A percentile compares a stretch with the other conserved stretches of the same genome.
These are phyloP conservation scores for Stenogyne calaminthoides DNA, from an alignment of 305 asterid species.

Conservation along the genomic window DNA sequence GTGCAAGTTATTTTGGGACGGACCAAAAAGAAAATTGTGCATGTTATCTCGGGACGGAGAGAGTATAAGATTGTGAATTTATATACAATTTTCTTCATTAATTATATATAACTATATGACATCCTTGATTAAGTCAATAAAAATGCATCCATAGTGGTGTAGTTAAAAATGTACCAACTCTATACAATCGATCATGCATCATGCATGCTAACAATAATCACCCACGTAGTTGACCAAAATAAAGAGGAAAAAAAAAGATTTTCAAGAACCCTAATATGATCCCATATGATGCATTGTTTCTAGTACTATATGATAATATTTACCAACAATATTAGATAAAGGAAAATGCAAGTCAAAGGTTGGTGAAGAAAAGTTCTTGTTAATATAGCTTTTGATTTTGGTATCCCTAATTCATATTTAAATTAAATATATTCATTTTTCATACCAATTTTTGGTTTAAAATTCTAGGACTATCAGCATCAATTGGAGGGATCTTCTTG, in stretches of 20 bases:
- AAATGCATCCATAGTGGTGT: slow-evolving; percentile 13
- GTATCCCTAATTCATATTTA: slow-evolving; percentile 35
- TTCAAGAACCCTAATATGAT: slow-evolving; percentile 29
- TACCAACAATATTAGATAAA: slow-evolving; percentile 24
- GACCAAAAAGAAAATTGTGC: too few species aligned
- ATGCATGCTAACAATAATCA: neutral
- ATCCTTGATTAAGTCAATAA: too few species aligned
- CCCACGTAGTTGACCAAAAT: slow-evolving; percentile 43
- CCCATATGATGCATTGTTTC: slow-evolving; percentile 40
- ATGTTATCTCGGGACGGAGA: too few species aligned
- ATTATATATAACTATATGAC: too few species aligned
- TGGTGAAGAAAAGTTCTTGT: neutral
- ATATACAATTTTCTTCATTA: too few species aligned
- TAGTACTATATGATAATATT: slow-evolving; percentile 30
- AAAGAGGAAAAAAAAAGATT: slow-evolving; percentile 37
- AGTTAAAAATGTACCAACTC: slow-evolving; percentile 31
- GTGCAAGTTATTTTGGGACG: too few species aligned
- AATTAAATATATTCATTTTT: slow-evolving; percentile 19
- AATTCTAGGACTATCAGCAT: slow-evolving; percentile 42
- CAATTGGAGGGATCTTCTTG: slow-evolving; percentile 29
- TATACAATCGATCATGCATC: neutral
- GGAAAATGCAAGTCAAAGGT: slow-evolving; percentile 34
- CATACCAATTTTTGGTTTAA: slow-evolving; percentile 30
- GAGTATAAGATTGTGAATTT: too few species aligned
- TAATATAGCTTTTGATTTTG: slow-evolving; percentile 53